Percentiles rank a stretch among this genome's conserved stretches.
These are phyloP conservation scores for Naganishia onofrii DNA, from an alignment of 768 basidiomycete species.

Conservation along the genomic window DNA sequence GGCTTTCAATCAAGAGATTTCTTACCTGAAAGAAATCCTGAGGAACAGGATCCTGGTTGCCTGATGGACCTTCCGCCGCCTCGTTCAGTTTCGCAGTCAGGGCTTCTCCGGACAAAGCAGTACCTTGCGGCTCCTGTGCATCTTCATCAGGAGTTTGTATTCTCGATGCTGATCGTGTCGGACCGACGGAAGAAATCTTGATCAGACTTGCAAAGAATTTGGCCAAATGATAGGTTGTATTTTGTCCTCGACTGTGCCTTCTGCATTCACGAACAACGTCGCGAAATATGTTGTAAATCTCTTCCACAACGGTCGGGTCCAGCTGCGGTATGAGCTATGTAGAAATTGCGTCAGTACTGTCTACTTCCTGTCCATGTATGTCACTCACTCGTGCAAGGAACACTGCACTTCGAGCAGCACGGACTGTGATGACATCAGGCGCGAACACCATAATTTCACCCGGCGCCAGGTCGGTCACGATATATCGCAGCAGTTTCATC, in stretches of 20 bases:
- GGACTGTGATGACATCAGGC: constrained; percentile 26
- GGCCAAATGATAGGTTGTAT: constrained; percentile 30
- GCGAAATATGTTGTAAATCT: constrained; percentile 28
- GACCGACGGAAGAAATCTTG: constrained; percentile 29
- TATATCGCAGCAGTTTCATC: constrained; percentile 27
- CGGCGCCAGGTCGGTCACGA: constrained; percentile 31
- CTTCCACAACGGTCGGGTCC: constrained; percentile 17
- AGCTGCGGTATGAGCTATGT: constrained; percentile 14
- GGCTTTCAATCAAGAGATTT: neutral
- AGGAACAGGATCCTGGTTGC: neutral
- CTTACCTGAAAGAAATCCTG: constrained; percentile 19
- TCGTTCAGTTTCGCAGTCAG: constrained; percentile 19
- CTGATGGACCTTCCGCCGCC: constrained; percentile 3
- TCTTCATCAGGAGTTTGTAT: constrained; percentile 15
- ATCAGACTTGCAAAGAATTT: constrained; percentile 31
- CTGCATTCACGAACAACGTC: constrained; percentile 28
- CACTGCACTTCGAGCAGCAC: constrained; percentile 28
- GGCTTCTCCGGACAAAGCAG: constrained; percentile 11
- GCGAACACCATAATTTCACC: constrained; percentile 27
- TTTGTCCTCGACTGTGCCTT: constrained; percentile 24
- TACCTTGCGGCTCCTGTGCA: neutral
- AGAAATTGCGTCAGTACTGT: neutral
- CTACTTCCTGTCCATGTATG: neutral
- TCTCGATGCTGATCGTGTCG: constrained; percentile 22
- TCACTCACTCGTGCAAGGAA: constrained; percentile 31